These are phyloP conservation scores for Fusarium domesticum DNA, from an alignment of 2,329 filamentous ascomycete species.

Conservation along the genomic window DNA sequence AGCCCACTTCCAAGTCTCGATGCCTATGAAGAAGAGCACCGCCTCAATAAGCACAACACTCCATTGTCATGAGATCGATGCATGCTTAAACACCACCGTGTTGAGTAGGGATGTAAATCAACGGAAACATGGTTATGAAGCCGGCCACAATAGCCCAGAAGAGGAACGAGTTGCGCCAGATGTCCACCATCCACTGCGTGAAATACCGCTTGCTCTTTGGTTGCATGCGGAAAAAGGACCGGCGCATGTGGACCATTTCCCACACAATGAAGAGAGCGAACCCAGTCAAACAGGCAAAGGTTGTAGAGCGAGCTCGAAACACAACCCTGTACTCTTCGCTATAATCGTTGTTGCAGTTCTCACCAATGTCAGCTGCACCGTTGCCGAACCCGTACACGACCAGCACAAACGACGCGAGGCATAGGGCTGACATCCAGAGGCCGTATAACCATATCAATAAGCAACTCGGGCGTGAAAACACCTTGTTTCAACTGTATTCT, in stretches of 20 bases:
- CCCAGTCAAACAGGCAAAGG: slow-evolving; percentile 69
- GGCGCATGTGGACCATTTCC: slow-evolving; percentile 68
- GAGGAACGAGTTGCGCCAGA: slow-evolving; percentile 67
- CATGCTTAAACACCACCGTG: slow-evolving; percentile 53
- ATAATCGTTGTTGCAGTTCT: slow-evolving; percentile 57
- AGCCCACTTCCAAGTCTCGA: slow-evolving; percentile 55
- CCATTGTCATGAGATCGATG: slow-evolving; percentile 58
- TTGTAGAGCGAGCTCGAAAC: slow-evolving; percentile 66
- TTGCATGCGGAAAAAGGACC: slow-evolving; percentile 69
- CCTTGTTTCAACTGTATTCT: slow-evolving; percentile 39
- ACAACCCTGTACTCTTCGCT: slow-evolving; percentile 53
- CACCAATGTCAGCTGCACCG: slow-evolving; percentile 49
- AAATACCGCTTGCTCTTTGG: slow-evolving; percentile 56
- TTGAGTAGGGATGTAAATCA: slow-evolving; percentile 55
- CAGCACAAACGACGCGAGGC: slow-evolving; percentile 48
- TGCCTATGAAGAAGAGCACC: slow-evolving; percentile 53
- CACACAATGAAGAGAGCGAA: slow-evolving; percentile 69
- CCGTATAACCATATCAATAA: slow-evolving; percentile 66
- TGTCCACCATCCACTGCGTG: slow-evolving; percentile 61
- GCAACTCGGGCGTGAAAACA: slow-evolving; percentile 61
- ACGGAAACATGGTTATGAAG: slow-evolving; percentile 43
- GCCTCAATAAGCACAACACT: slow-evolving; percentile 53
- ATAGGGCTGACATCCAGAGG: slow-evolving; percentile 61
- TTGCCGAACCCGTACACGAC: slow-evolving; percentile 48
- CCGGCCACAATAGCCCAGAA: slow-evolving; percentile 54